phyloP scores from a whole-genome alignment of 306 rosid genomes.

The Rosa chinensis region DNA sequence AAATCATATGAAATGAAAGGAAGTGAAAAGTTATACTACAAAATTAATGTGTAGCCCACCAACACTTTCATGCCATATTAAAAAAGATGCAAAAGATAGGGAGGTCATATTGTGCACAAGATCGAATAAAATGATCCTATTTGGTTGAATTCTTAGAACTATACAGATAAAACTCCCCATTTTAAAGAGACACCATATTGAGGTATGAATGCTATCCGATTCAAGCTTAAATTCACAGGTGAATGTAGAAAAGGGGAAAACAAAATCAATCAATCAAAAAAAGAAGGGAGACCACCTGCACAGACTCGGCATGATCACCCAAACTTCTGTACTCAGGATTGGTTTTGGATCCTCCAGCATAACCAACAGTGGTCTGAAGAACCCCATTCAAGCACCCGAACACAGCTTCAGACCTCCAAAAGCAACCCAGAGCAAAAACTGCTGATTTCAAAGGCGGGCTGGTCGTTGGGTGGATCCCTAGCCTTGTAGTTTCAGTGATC shows the following conservation, averaged over 20 bases:
- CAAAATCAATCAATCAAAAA: neutral
- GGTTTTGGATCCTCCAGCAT: conserved; percentile 80
- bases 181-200: neutral
- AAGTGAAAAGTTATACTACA: neutral
- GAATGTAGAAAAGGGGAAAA: neutral
- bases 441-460: conserved; percentile 42
- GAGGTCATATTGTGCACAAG: neutral
- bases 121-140: neutral
- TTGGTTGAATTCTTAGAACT: neutral
- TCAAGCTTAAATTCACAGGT: neutral
- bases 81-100: neutral
- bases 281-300: conserved; percentile 51
- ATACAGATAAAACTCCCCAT: neutral
- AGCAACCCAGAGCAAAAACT: conserved; percentile 84
- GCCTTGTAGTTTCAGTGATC: conserved; percentile 34
- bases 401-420: conserved; percentile 95
- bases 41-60: neutral
- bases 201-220: neutral
- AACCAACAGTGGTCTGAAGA: conserved; percentile 72
- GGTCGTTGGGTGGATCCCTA: conserved; percentile 35
- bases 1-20: neutral
- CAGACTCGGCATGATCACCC: conserved; percentile 83
- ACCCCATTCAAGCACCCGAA: conserved; percentile 92
- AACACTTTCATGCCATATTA: neutral
- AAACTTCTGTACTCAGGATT: conserved; percentile 84